Percentiles rank a stretch among this genome's conserved stretches.
These are phyloP conservation scores for Fusarium palustre DNA, from an alignment of 2,329 filamentous ascomycete genomes.

Conservation along the genomic window DNA sequence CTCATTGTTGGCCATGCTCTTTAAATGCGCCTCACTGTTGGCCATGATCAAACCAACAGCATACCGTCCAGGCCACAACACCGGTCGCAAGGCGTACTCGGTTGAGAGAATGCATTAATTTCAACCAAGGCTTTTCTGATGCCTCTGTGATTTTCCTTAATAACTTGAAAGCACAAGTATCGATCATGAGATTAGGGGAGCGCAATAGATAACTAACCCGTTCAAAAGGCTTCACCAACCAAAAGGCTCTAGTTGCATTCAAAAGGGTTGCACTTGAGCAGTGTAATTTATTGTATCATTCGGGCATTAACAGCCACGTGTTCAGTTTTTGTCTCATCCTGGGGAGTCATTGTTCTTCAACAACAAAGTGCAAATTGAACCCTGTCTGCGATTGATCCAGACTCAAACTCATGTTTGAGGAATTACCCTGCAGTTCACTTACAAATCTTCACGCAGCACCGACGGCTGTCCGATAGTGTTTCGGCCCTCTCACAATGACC, in stretches of 20 bases:
- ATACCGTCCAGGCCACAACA: accelerated
- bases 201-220: background rate
- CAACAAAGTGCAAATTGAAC: background rate
- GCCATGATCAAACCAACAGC: background rate
- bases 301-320: background rate
- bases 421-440: background rate
- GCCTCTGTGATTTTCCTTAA: too few relatives aligned
- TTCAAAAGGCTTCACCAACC: background rate
- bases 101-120: too few relatives aligned
- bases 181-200: background rate
- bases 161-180: background rate
- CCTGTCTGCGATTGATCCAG: background rate
- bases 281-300: background rate
- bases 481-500: background rate
- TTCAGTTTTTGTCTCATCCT: background rate
- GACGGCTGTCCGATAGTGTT: background rate
- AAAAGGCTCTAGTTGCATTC: background rate
- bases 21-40: background rate
- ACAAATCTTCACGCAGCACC: background rate
- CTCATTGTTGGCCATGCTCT: background rate
- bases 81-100: background rate
- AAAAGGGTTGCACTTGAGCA: too few relatives aligned
- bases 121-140: too few relatives aligned
- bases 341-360: background rate
- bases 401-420: background rate